These are phyloP conservation scores for Trapa incisa DNA, from an alignment of 345 rosid genomes.

Conservation along the genomic window DNA sequence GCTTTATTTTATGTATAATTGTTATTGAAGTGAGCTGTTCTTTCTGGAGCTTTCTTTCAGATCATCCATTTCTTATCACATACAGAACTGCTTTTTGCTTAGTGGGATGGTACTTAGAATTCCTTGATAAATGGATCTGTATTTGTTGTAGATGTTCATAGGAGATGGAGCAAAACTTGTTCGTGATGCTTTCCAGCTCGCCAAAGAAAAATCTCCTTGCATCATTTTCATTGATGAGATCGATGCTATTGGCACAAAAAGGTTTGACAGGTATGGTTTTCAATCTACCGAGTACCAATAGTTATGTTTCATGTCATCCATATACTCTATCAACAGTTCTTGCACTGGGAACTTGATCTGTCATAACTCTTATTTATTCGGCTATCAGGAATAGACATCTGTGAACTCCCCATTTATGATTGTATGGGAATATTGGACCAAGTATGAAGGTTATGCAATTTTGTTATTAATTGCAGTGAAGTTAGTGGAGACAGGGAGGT, in stretches of 20 bases:
- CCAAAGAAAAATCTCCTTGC: constrained; percentile 98
- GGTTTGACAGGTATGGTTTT: constrained; percentile 71
- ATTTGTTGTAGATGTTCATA: constrained; percentile 72
- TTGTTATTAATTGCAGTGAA: constrained; percentile 44
- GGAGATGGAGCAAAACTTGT: constrained; percentile 99
- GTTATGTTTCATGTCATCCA: no score
- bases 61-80: no score
- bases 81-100: no score
- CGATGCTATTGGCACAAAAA: constrained; percentile 96
- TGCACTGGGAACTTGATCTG: no score
- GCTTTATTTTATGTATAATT: no score
- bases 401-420: no score
- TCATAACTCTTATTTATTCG: no score
- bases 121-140: neutral
- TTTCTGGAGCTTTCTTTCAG: no score
- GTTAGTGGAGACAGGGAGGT: constrained; percentile 99
- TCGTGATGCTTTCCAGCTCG: constrained; percentile 98
- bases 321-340: no score
- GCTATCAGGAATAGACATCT: no score
- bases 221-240: constrained; percentile 98
- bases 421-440: neutral
- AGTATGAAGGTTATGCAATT: neutral
- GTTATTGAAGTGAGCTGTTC: no score
- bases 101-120: no score
- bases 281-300: neutral